Base-by-base conservation (phyloP, 306 rosid species). In the Rubus parviflorus region DNA sequence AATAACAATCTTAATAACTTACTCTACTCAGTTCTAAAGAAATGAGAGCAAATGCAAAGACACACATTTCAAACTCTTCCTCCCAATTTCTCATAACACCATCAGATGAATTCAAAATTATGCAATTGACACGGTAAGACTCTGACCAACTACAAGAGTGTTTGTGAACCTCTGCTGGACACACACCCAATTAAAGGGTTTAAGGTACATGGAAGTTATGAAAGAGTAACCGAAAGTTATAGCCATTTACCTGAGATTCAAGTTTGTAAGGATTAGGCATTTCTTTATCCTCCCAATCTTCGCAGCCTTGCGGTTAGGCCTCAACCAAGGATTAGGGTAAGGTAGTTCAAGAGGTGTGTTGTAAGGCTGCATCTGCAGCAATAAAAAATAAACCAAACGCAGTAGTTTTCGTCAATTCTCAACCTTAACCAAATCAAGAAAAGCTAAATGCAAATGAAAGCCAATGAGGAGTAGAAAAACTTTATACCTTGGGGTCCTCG, bases 231-330 rank as follows among this genome's bases (percentile, higher is more conserved):
- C n/a, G 42, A 63, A 76, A 25, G 20, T 42, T 17, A 66, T 35
- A 46, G 52, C 41, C 78, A 84, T 68, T 77, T 80, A 95, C 99
- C 92, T 95, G 99, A 75, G 72, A 88, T 76, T 95, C 99, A 79
- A 95, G 92, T 84, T 85, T 89, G 81, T 90, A 95, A 42, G 99
- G 99, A 87, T 92, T 95, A 72, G 90, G 89, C 89, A 92, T 77
- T 63, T 86, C 93, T n/a, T 88, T 82, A 77, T 89, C 96, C 90
- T 91, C 97, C 99, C 99, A 95, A 65, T 89, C 96, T 83, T 23
- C 86, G 83, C 6, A 78, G 79, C 83, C 99, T 90, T 79, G 98
- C 87, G 67, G 94, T 92, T 73, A 92, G 84, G 82, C 97, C 99
- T 98, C 99, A 95, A 74, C 99, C 98, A 73, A n/a, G n/a, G n/a